Evolutionary conservation across 352 stramenopile genomes (phyloP).

Genomic region (Blastocystis sp.): DNA sequence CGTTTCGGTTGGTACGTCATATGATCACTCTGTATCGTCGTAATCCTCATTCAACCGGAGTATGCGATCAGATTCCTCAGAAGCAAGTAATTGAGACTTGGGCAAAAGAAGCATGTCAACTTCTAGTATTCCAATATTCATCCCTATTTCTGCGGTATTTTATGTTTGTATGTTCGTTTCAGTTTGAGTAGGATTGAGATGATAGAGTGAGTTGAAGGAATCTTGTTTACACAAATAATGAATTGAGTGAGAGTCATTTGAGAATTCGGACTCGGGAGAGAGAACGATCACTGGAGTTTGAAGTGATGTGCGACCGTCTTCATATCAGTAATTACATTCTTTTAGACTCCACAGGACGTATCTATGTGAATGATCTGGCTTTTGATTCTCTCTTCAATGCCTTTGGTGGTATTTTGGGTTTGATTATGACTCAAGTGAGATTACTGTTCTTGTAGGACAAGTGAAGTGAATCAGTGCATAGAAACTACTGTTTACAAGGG

Average conservation of each 20-base stretch:
- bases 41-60: neutral
- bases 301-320: neutral
- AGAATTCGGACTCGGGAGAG: neutral
- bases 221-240: slow-evolving; percentile 41
- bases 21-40: neutral
- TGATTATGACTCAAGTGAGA: slow-evolving; percentile 22
- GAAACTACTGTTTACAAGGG: slow-evolving; percentile 24
- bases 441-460: slow-evolving; percentile 10
- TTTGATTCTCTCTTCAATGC: neutral
- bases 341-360: neutral
- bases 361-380: slow-evolving; percentile 9
- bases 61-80: no score
- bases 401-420: neutral
- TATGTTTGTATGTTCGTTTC: slow-evolving; percentile 20
- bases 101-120: no score
- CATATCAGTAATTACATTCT: neutral
- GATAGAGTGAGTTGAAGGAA: neutral
- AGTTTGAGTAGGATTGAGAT: slow-evolving; percentile 21
- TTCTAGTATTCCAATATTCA: no score
- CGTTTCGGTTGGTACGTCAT: neutral
- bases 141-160: slow-evolving; percentile 46
- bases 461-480: neutral
- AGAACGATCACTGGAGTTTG: neutral
- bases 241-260: slow-evolving; percentile 8
- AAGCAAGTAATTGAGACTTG: no score